Percentiles rank a stretch among this genome's conserved stretches.
These are phyloP conservation scores for Gaertneriomyces semiglobifer DNA, from an alignment of 192 early-diverging fungal species.

Conservation along the genomic window DNA sequence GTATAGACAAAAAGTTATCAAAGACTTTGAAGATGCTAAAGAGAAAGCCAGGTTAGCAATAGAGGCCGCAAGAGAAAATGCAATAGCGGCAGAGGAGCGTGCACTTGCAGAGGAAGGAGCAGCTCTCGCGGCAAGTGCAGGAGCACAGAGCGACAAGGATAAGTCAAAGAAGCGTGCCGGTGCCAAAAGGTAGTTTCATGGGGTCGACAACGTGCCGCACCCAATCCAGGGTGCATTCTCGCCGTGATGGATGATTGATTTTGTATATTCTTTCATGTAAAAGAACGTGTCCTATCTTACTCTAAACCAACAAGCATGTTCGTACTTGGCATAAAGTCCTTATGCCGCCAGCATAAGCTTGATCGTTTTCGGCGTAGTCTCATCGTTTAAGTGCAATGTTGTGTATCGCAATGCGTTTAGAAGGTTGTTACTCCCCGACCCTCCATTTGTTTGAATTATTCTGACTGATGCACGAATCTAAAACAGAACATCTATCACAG, in stretches of 20 bases:
- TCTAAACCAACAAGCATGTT: too few relatives aligned
- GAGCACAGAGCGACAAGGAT: neutral
- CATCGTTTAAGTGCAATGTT: constrained; percentile 77
- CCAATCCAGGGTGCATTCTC: too few relatives aligned
- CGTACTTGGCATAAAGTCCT: too few relatives aligned
- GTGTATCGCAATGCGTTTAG: constrained; percentile 73
- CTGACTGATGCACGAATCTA: constrained; percentile 62
- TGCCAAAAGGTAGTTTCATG: neutral
- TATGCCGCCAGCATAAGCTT: constrained; percentile 31
- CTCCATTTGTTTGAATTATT: constrained; percentile 62
- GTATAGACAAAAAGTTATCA: constrained; percentile 37
- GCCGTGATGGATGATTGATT: neutral
- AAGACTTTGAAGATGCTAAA: constrained; percentile 39
- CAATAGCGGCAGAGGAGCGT: constrained; percentile 34
- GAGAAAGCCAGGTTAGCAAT: constrained; percentile 33
- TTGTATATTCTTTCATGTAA: neutral
- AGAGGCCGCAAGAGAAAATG: constrained; percentile 40
- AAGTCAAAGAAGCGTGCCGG: neutral
- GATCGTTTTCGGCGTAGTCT: constrained; percentile 64
- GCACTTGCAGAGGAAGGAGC: constrained; percentile 26
- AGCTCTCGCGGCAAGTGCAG: constrained; percentile 15
- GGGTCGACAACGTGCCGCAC: too few relatives aligned
- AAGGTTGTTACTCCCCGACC: constrained; percentile 53
- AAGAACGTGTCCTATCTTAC: too few relatives aligned
- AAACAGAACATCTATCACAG: constrained; percentile 3